A percentile compares a stretch with the other conserved stretches of the same genome.
These are phyloP conservation scores for Mrakia gelida DNA, from an alignment of 768 basidiomycete genomes.

Conservation along the genomic window DNA sequence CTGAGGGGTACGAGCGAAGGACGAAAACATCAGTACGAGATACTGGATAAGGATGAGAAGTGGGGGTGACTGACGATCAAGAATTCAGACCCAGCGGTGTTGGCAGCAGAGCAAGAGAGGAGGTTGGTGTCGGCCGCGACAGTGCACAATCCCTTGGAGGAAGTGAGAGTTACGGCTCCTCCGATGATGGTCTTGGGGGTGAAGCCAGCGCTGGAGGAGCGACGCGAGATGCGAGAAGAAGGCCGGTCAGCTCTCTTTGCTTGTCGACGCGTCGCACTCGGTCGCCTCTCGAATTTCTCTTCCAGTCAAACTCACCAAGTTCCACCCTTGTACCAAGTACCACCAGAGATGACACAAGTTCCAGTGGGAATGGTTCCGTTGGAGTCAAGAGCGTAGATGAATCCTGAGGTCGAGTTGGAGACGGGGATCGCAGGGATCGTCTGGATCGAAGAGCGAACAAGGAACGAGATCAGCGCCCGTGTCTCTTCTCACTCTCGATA, in stretches of 20 bases:
- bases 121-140: conserved; percentile 11
- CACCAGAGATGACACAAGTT: conserved; percentile 28
- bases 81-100: conserved; percentile 17
- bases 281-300: no score
- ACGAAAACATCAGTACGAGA: neutral
- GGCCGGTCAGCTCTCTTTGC: neutral
- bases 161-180: conserved; percentile 26
- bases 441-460: no score
- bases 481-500: no score
- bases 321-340: conserved; percentile 30
- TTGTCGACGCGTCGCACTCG: neutral
- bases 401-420: conserved; percentile 9
- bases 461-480: no score
- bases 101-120: conserved; percentile 23
- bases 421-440: conserved; percentile 16
- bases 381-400: conserved; percentile 22
- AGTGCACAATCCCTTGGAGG: conserved; percentile 26
- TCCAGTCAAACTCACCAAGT: neutral
- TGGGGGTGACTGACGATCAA: conserved; percentile 9
- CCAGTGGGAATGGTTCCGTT: conserved; percentile 12
- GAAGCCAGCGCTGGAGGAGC: conserved; percentile 17
- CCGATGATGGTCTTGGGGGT: conserved; percentile 21
- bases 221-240: neutral
- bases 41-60: neutral
- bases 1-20: neutral